Conservation (phyloP, 805 yeast species). For the Limtongia smithiae region DNA sequence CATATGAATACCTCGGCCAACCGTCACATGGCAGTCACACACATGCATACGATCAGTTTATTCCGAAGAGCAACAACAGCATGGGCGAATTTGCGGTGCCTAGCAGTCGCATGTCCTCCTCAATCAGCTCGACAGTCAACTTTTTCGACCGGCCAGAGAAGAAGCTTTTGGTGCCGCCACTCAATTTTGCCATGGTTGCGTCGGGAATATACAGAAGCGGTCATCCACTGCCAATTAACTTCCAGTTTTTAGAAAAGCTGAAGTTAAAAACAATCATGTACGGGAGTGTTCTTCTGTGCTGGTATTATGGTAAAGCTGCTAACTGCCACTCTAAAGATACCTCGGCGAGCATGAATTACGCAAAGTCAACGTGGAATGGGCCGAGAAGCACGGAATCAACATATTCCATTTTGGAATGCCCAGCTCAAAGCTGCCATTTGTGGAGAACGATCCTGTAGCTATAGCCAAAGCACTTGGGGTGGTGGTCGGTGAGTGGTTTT, state of each 20-base stretch:
- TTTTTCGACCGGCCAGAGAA: constrained; percentile 27
- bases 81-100: constrained; percentile 16
- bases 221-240: constrained; percentile 85
- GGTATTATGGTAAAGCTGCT: background rate
- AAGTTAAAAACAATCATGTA: constrained; percentile 76
- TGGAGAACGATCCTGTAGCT: constrained; percentile 54
- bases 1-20: background rate
- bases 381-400: constrained; percentile 49
- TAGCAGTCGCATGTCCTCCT: constrained; percentile 25
- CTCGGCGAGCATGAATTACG: constrained; percentile 59
- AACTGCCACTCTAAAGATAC: constrained; percentile 25
- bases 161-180: constrained; percentile 66
- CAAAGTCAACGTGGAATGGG: constrained; percentile 68
- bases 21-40: background rate
- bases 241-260: constrained; percentile 68
- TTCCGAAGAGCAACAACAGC: constrained; percentile 16
- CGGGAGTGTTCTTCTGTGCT: constrained; percentile 43
- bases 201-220: constrained; percentile 87
- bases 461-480: constrained; percentile 44
- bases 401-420: constrained; percentile 63
- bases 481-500: constrained; percentile 27
- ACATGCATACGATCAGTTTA: no score
- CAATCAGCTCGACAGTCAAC: constrained; percentile 23
- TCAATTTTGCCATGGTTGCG: constrained; percentile 85
- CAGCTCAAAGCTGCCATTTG: constrained; percentile 71